Evolutionary conservation across 2,329 filamentous ascomycete species (phyloP).

Genomic region (Exophiala bonariae): DNA sequence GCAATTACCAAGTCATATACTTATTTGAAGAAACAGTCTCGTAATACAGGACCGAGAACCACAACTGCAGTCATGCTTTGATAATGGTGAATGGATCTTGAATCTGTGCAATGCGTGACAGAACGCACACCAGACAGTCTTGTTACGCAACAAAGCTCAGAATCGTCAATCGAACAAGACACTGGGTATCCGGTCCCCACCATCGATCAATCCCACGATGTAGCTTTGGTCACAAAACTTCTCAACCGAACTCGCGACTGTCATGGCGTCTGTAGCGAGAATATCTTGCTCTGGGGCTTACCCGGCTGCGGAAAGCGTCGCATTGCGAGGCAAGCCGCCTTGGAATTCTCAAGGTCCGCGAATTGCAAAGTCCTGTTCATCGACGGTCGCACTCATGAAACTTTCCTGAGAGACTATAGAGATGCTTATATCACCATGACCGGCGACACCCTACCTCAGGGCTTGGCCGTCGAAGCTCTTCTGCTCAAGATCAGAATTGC

Average conservation of each 20-base stretch:
- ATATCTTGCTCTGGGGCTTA: conserved; percentile 12
- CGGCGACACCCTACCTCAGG: conserved; percentile 9
- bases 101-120: neutral
- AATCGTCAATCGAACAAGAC: neutral
- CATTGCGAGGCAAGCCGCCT: conserved; percentile 15
- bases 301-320: conserved; percentile 15
- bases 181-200: conserved; percentile 1
- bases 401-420: conserved; percentile 12
- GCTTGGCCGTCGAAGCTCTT: conserved; percentile 1
- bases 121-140: neutral
- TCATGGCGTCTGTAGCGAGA: conserved; percentile 10
- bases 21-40: no score
- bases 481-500: conserved; percentile 11
- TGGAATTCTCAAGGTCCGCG: conserved; percentile 8
- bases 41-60: no score
- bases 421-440: conserved; percentile 12
- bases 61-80: no score
- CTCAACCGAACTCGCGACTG: conserved; percentile 5
- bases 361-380: conserved; percentile 15
- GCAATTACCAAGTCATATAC: no score
- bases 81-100: conserved; percentile 15
- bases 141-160: neutral
- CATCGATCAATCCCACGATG: conserved; percentile 11
- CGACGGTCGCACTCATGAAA: conserved; percentile 12
- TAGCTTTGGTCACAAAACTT: conserved; percentile 7